These are phyloP conservation scores for Arctium lappa DNA, from an alignment of 129 eudicot genomes.

Conservation along the genomic window DNA sequence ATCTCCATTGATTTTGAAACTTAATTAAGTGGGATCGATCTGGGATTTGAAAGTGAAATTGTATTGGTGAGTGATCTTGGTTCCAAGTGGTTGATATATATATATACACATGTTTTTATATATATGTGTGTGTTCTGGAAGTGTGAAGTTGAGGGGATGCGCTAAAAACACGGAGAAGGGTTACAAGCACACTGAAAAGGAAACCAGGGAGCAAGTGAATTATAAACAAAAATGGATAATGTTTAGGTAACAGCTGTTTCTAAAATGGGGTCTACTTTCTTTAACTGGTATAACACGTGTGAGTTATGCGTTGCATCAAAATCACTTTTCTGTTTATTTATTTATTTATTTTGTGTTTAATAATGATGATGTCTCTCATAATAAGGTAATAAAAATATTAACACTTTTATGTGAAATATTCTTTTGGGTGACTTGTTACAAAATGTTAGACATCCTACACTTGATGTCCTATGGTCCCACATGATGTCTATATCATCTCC, in stretches of 20 bases:
- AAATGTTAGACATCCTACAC: neutral
- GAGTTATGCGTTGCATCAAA: conserved; percentile 15
- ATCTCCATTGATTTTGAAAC: conserved; percentile 2
- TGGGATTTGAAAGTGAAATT: neutral
- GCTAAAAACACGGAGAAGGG: conserved; percentile 21
- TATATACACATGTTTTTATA: neutral
- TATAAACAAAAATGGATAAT: conserved; percentile 28
- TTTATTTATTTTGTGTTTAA: neutral
- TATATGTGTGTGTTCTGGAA: neutral
- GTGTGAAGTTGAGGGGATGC: neutral
- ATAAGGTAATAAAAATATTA: neutral
- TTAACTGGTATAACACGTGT: conserved; percentile 28
- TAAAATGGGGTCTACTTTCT: conserved; percentile 1
- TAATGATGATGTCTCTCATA: no score
- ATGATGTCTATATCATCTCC: neutral
- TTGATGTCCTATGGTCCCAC: neutral
- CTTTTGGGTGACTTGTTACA: neutral
- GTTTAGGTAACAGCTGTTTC: conserved; percentile 23
- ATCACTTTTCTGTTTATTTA: neutral
- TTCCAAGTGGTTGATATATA: neutral
- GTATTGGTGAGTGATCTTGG: neutral
- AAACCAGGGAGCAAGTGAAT: conserved; percentile 15
- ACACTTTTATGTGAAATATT: neutral
- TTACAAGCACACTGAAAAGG: conserved; percentile 22
- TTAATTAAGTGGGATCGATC: neutral